Conservation (phyloP, 1,284 basidiomycete genomes). For the Heliocybe sulcata region DNA sequence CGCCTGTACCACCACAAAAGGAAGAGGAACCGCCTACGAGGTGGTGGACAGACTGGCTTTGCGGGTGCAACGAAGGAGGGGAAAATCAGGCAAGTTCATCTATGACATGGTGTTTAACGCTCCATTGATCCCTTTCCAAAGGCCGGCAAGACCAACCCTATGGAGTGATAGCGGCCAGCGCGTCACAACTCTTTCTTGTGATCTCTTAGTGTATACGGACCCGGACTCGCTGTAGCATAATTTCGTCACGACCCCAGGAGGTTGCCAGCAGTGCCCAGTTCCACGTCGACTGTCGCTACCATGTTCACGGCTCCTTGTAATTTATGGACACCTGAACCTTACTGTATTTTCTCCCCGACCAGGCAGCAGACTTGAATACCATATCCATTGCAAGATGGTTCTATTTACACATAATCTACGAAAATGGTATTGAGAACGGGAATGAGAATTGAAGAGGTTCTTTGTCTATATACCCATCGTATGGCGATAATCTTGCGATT, state of each 20-base stretch:
- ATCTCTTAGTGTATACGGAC: not conserved
- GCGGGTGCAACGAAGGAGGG: conserved; percentile 68
- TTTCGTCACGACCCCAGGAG: too few relatives aligned
- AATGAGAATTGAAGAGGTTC: too few relatives aligned
- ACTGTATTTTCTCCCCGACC: too few relatives aligned
- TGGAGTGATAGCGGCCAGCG: conserved; percentile 37
- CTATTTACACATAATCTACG: too few relatives aligned
- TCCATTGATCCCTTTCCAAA: conserved; percentile 17
- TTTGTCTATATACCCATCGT: not conserved
- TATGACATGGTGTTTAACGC: not conserved
- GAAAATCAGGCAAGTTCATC: conserved; percentile 45
- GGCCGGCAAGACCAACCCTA: conserved; percentile 72
- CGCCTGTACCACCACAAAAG: conserved; percentile 12
- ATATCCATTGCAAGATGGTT: too few relatives aligned
- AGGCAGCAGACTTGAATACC: too few relatives aligned
- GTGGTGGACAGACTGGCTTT: conserved; percentile 83
- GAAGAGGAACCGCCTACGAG: conserved; percentile 30
- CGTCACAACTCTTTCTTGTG: not conserved
- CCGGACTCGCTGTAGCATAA: not conserved
- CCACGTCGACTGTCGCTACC: too few relatives aligned
- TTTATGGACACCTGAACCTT: too few relatives aligned
- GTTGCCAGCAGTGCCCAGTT: too few relatives aligned
- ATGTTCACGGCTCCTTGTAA: too few relatives aligned
- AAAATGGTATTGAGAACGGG: too few relatives aligned
- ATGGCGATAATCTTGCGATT: not conserved